phyloP scores from a whole-genome alignment of 2,329 filamentous ascomycete species.

The Coniella lustricola region DNA sequence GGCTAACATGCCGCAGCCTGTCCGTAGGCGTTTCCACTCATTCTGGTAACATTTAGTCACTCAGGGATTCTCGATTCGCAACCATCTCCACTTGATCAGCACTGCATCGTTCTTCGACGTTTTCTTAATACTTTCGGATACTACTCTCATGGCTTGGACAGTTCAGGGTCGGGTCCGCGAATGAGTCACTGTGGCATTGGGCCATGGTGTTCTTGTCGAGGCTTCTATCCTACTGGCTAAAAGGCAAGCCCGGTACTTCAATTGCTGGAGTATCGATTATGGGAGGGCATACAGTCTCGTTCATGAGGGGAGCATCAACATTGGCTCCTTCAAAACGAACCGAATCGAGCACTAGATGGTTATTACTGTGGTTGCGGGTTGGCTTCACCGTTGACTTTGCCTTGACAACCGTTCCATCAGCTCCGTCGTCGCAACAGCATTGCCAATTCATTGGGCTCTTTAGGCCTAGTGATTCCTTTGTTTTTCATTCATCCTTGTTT shows the following conservation, averaged over 20 bases:
- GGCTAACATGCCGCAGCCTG: conserved; percentile 30
- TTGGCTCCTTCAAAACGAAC: conserved; percentile 7
- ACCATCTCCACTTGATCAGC: conserved; percentile 15
- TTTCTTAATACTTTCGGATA: conserved; percentile 11
- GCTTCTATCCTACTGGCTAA: conserved; percentile 23
- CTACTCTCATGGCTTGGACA: conserved; percentile 27
- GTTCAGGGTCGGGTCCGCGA: conserved; percentile 8
- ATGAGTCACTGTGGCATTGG: conserved; percentile 11
- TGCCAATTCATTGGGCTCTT: conserved; percentile 19
- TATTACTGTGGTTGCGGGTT: not conserved
- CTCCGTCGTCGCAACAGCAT: conserved; percentile 26
- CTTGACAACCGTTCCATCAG: conserved; percentile 10
- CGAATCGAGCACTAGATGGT: conserved; percentile 11
- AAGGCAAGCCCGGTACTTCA: conserved; percentile 34
- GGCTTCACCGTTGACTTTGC: conserved; percentile 8
- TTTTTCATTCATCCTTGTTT: conserved; percentile 15
- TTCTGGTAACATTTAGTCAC: conserved; percentile 15
- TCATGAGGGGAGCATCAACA: conserved; percentile 8
- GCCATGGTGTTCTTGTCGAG: conserved; percentile 7
- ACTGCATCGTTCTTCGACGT: conserved; percentile 18
- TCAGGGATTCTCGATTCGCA: conserved; percentile 13
- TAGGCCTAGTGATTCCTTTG: not conserved
- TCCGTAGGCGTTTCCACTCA: conserved; percentile 14
- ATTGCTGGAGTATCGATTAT: conserved; percentile 15
- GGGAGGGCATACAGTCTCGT: conserved; percentile 17